Base-by-base conservation (phyloP, 1,284 basidiomycete species). In the Leccinum proliferum region DNA sequence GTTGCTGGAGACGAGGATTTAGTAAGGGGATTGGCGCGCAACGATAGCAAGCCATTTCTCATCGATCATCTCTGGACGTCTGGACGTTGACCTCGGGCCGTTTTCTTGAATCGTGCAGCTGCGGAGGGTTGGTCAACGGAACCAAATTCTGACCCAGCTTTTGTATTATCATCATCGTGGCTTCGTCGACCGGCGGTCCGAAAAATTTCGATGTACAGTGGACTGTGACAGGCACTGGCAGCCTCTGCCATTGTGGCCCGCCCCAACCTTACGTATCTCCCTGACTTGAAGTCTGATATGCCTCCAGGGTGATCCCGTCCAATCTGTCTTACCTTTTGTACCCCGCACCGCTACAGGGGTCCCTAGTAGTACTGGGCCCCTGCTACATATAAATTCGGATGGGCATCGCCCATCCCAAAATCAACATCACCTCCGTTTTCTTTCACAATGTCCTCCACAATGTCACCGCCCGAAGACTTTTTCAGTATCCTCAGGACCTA, bases 1-100 rank as follows among this genome's bases (percentile, higher is more conserved):
- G 71, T 78, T 96, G 70, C 83, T 96, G 25, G 87, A 92, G 77
- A 89, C 90, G 25, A 85, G 93, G 69, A 84, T 93, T 71, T 95
- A 93, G 93, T 96, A 79, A 79, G 81, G 63, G 59, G 21, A 25
- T 29, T 29, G 18, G 11, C n/a, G 25, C 11, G 9, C 50, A 25
- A 46, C n/a, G n/a, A 46, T 11, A 46, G 10, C n/a, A 46, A 46
- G n/a, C 43, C n/a, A 10, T 18, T 11, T 46, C n/a, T n/a, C 5
- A n/a, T 29, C 29, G 29, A 29, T 29, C 29, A 29, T 46, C n/a
- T n/a, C 35, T 35, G 35, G 35, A 35, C 35, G 35, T 35, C 35
- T 35, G 41, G 41, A 43, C 4, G 41, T 43, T 43, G 43, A 18
- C 43, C 43, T n/a, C 35, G 35, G 35, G 35, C 35, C 11, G n/a